A percentile compares a stretch with the other conserved stretches of the same genome.
Conservation (phyloP, 257 asterid species). For the Solanum tacnaense region DNA sequence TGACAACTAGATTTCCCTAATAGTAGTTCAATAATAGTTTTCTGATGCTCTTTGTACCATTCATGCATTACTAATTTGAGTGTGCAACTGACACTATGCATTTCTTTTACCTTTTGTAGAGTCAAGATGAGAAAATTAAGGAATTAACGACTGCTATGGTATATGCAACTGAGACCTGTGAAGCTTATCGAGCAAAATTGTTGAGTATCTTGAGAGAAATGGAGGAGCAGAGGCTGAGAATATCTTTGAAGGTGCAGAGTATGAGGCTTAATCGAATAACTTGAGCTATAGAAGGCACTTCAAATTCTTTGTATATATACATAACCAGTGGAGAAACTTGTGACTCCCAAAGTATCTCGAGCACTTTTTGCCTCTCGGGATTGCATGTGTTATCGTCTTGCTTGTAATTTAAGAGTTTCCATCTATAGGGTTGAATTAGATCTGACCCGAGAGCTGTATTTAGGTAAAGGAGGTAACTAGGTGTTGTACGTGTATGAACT, state of each 20-base stretch:
- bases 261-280: neutral
- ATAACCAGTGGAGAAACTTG: neutral
- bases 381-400: neutral
- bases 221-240: slow-evolving; percentile 5
- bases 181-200: neutral
- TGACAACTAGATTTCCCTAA: neutral
- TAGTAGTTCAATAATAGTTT: neutral
- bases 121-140: neutral
- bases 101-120: neutral
- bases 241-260: neutral
- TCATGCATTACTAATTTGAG: neutral
- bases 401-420: neutral
- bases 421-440: neutral
- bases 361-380: neutral
- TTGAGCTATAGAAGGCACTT: neutral
- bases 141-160: neutral
- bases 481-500: neutral
- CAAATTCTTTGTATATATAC: neutral
- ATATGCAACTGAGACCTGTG: neutral
- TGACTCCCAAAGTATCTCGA: neutral
- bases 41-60: neutral
- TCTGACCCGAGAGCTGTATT: neutral
- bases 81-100: neutral
- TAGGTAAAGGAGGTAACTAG: neutral
- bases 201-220: neutral